A percentile compares a stretch with the other conserved stretches of the same genome.
Evolutionary conservation across 176 grass and related monocot species (phyloP).

Genomic region (Cenchrus americanus): DNA sequence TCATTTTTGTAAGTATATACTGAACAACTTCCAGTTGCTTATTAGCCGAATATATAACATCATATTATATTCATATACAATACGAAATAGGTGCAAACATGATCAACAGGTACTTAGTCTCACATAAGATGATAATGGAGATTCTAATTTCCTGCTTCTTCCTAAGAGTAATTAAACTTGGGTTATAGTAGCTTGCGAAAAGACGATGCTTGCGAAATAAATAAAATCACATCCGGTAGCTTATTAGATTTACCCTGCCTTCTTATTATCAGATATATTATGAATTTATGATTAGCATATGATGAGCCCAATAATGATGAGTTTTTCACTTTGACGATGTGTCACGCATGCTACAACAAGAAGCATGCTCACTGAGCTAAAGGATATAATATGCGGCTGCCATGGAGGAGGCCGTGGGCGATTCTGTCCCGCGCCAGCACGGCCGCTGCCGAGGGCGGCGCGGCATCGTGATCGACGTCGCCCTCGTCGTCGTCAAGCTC

Average conservation of each 20-base stretch:
- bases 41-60: too few species aligned
- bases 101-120: not conserved
- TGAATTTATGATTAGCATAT: too few species aligned
- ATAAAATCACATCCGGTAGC: too few species aligned
- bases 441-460: constrained; percentile 40
- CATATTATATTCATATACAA: too few species aligned
- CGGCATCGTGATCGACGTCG: constrained; percentile 32
- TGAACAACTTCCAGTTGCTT: not conserved
- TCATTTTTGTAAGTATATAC: not conserved
- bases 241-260: too few species aligned
- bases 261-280: too few species aligned
- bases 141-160: not conserved
- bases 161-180: not conserved
- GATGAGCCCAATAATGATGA: not conserved
- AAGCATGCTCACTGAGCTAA: not conserved
- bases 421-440: constrained; percentile 58
- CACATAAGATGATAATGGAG: not conserved
- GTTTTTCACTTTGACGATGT: not conserved
- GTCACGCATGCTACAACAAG: not conserved
- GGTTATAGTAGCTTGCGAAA: not conserved
- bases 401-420: constrained; percentile 67
- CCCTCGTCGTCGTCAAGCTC: constrained; percentile 48
- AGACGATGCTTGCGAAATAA: too few species aligned
- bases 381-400: not conserved
- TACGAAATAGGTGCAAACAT: not conserved